Evolutionary conservation across 495 filamentous ascomycete genomes (phyloP).

Genomic region (Penicillium verhagenii): DNA sequence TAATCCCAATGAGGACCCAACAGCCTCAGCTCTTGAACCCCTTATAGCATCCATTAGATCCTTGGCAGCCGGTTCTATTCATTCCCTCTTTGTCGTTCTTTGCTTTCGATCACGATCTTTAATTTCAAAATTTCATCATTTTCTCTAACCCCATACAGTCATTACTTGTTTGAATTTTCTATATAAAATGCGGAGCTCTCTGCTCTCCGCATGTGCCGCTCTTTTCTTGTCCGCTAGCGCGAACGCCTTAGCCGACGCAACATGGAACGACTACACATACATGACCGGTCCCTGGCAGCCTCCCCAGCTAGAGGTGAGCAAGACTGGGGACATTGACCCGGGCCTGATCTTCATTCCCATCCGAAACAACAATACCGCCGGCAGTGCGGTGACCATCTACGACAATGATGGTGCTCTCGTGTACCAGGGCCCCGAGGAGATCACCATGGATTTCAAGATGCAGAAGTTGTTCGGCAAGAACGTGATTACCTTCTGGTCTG

Average conservation of each 20-base stretch:
- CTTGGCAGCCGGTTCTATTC: background rate
- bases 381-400: slow-evolving; percentile 18
- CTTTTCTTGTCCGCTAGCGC: background rate
- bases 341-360: slow-evolving; percentile 20
- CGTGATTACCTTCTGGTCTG: slow-evolving; percentile 26
- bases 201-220: background rate
- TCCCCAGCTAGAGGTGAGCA: slow-evolving; percentile 14
- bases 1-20: background rate
- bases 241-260: background rate
- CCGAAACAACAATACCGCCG: slow-evolving; percentile 9
- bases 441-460: slow-evolving; percentile 19
- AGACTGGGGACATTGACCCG: slow-evolving; percentile 8
- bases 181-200: slow-evolving; percentile 2
- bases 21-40: too few relatives aligned
- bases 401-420: slow-evolving; percentile 21
- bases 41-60: background rate
- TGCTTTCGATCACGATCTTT: background rate
- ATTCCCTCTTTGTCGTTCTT: background rate
- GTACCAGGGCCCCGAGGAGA: slow-evolving; percentile 18
- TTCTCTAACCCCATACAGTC: background rate
- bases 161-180: background rate
- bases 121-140: slow-evolving; percentile 9
- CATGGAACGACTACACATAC: slow-evolving; percentile 12
- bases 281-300: slow-evolving; percentile 17
- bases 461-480: slow-evolving; percentile 21